Percentiles rank a stretch among this genome's conserved stretches.
phyloP scores from a whole-genome alignment of 257 asterid genomes.

The Nyctanthes arbortristis region DNA sequence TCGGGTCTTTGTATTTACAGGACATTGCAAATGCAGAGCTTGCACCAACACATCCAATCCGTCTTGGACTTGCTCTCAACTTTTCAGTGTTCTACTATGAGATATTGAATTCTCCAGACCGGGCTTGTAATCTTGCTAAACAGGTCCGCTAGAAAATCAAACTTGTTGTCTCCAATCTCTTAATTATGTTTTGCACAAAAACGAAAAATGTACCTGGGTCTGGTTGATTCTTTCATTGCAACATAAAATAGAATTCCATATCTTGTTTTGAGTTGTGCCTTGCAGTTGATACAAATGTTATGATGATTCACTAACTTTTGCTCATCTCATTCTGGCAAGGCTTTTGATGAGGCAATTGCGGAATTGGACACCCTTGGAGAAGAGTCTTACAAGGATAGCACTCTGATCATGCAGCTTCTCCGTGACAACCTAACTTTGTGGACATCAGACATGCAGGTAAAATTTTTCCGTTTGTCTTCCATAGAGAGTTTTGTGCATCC shows the following conservation, averaged over 20 bases:
- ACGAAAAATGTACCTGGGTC: not conserved
- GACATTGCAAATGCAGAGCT: conserved; percentile 79
- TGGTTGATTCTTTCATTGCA: not conserved
- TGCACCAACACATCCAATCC: conserved; percentile 87
- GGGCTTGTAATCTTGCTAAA: conserved; percentile 85
- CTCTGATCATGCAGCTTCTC: conserved; percentile 93
- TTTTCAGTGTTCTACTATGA: conserved; percentile 89
- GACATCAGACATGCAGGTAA: conserved; percentile 94
- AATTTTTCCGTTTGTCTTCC: not conserved
- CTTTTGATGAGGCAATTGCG: conserved; percentile 91
- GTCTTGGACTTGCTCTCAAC: conserved; percentile 86
- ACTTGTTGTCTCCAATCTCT: conserved; percentile 2
- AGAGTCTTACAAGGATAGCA: conserved; percentile 95
- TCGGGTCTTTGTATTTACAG: conserved; percentile 35
- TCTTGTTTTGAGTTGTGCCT: not conserved
- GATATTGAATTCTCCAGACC: conserved; percentile 81
- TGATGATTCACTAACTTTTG: conserved; percentile 13
- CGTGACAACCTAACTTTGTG: conserved; percentile 93
- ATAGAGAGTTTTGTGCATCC: no score
- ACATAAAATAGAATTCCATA: not conserved
- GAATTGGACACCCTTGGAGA: conserved; percentile 93
- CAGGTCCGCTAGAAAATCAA: conserved; percentile 46
- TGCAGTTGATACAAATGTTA: not conserved
- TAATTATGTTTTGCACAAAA: not conserved
- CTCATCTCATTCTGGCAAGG: conserved; percentile 35